A percentile compares a stretch with the other conserved stretches of the same genome.
Evolutionary conservation across 1,139 yeast genomes (phyloP).

Genomic region (Suhomyces anneliseae): DNA sequence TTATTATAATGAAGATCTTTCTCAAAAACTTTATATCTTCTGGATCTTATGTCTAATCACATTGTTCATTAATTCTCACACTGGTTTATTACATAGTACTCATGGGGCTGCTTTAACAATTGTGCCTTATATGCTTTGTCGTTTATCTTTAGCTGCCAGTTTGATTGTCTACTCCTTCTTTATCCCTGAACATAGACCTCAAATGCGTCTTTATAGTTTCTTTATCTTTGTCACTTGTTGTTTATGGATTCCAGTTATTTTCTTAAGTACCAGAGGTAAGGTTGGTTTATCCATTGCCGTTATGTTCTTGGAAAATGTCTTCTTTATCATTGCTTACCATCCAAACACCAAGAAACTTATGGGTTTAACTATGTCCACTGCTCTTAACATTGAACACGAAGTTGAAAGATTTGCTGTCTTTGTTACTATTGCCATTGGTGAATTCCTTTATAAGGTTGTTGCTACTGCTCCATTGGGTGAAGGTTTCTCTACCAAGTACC

Average conservation of each 20-base stretch:
- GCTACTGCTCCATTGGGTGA: conserved; percentile 47
- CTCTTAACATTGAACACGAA: conserved; percentile 66
- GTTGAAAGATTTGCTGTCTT: conserved; percentile 61
- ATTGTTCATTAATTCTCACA: conserved; percentile 53
- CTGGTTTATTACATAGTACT: conserved; percentile 32
- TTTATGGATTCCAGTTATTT: conserved; percentile 50
- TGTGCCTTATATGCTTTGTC: conserved; percentile 49
- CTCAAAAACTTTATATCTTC: conserved; percentile 53
- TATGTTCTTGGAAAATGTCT: conserved; percentile 42
- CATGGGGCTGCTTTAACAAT: conserved; percentile 44
- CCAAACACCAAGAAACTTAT: conserved; percentile 47
- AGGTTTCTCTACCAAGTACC: conserved; percentile 47
- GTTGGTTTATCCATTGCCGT: conserved; percentile 47
- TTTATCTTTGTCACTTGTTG: conserved; percentile 32
- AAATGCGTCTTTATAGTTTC: conserved; percentile 45
- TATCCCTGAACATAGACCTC: conserved; percentile 55
- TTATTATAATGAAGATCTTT: conserved; percentile 60
- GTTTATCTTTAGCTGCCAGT: conserved; percentile 38
- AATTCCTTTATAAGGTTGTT: conserved; percentile 60
- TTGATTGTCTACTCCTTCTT: conserved; percentile 48
- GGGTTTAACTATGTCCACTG: conserved; percentile 52
- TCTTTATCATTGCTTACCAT: conserved; percentile 38
- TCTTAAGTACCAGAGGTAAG: conserved; percentile 46
- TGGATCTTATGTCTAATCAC: conserved; percentile 57
- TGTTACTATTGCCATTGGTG: conserved; percentile 67